A percentile compares a stretch with the other conserved stretches of the same genome.
Evolutionary conservation across 2,329 filamentous ascomycete genomes (phyloP).

Genomic region (Aspergillus sp.): DNA sequence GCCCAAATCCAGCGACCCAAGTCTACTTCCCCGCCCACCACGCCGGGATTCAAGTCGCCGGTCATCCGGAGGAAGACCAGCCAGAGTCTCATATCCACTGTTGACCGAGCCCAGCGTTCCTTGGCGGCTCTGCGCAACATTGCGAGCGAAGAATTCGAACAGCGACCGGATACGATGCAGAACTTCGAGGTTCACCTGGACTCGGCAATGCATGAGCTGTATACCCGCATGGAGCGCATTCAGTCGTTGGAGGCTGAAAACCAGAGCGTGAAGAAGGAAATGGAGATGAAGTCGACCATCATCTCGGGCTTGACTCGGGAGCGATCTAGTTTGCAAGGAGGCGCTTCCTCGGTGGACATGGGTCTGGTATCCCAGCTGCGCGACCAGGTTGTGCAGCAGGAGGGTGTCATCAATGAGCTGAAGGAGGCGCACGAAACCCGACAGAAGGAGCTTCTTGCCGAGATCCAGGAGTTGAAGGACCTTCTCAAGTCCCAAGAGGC

Average conservation of each 20-base stretch:
- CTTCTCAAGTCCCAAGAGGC: constrained; percentile 47
- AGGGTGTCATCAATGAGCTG: constrained; percentile 73
- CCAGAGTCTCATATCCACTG: constrained; percentile 74
- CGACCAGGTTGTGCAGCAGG: constrained; percentile 83
- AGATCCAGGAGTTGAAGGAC: constrained; percentile 68
- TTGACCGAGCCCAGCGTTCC: constrained; percentile 88
- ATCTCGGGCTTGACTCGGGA: constrained; percentile 93
- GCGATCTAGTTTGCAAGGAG: constrained; percentile 78
- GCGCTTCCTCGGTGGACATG: constrained; percentile 78
- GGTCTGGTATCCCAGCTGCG: constrained; percentile 83
- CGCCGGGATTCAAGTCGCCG: constrained; percentile 50
- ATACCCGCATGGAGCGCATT: constrained; percentile 81
- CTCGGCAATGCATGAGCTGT: constrained; percentile 87
- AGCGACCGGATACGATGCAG: constrained; percentile 79
- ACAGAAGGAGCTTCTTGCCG: constrained; percentile 70
- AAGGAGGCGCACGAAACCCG: constrained; percentile 70
- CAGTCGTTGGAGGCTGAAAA: constrained; percentile 87
- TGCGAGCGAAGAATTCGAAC: constrained; percentile 80
- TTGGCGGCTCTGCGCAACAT: constrained; percentile 88
- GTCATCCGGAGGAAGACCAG: constrained; percentile 92
- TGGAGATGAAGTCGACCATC: constrained; percentile 94
- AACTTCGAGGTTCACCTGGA: constrained; percentile 92
- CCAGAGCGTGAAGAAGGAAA: constrained; percentile 81
- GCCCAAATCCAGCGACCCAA: constrained; percentile 79
- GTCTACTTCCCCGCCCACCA: constrained; percentile 56